Conservation (phyloP, 192 early-diverging fungal genomes). For the Dissophora ornata region DNA sequence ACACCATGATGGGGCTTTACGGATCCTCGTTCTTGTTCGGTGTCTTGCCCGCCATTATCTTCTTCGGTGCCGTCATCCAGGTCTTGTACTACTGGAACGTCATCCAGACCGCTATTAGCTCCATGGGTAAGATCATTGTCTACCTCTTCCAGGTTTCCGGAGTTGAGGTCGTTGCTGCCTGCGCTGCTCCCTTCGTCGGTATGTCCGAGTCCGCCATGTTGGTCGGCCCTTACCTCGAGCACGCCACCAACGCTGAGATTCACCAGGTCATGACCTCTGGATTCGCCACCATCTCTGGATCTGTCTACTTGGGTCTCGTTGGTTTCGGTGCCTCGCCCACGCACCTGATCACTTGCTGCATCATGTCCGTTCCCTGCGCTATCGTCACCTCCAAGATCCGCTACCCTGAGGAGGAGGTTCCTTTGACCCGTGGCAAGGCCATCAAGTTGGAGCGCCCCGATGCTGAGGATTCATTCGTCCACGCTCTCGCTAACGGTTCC, state of each 20-base stretch:
- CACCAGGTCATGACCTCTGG: conserved; percentile 90
- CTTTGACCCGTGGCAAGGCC: conserved; percentile 78
- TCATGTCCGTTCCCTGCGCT: conserved; percentile 92
- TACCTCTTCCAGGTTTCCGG: conserved; percentile 80
- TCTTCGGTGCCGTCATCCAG: conserved; percentile 89
- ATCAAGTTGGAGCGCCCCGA: conserved; percentile 65
- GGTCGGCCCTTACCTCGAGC: conserved; percentile 82
- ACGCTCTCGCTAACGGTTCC: conserved; percentile 86
- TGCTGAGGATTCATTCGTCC: conserved; percentile 79
- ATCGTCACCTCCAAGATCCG: conserved; percentile 87
- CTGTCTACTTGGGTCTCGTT: conserved; percentile 81
- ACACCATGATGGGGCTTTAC: conserved; percentile 51
- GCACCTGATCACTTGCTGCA: conserved; percentile 82
- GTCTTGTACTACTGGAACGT: conserved; percentile 85
- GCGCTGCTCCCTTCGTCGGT: conserved; percentile 88
- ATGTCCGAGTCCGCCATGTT: conserved; percentile 85
- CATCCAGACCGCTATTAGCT: conserved; percentile 82
- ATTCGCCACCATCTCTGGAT: conserved; percentile 92
- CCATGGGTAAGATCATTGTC: conserved; percentile 73
- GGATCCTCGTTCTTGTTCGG: conserved; percentile 68
- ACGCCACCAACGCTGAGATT: conserved; percentile 87
- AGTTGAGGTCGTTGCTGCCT: conserved; percentile 85
- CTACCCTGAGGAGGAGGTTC: conserved; percentile 86
- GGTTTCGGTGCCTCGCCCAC: conserved; percentile 72
- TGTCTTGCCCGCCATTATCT: conserved; percentile 88